Evolutionary conservation across 1,139 yeast species (phyloP), one percentile per base, ranked within the genome.

Genomic region (Suhomyces anneliseae): DNA sequence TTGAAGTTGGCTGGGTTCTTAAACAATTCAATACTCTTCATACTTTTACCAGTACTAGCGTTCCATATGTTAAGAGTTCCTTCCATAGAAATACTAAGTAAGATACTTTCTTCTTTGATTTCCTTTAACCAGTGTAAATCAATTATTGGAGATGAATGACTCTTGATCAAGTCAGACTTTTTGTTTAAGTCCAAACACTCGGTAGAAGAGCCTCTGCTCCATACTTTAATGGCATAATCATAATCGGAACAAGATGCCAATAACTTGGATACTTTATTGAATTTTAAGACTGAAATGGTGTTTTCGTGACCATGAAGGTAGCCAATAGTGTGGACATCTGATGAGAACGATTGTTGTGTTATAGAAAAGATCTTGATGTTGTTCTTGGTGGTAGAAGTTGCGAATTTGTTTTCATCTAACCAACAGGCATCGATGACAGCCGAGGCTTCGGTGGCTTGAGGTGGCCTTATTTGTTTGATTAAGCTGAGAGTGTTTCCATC

Each of bases 11-110:
- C 59, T 11, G 54, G 48, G 43, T 59, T 57, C 38, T 55, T 55
- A 51, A 65, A 65, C 27, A 70, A 45, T 42, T 64, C 65, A 11
- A 63, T 56, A 42, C 67, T 62, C 39, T 55, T 52, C 8, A 64
- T 37, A 32, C 58, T 57, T 4, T 54, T 59, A 15, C 83, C 83
- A 7, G 62, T 64, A 12, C 66, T 57, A 1, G 79, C 71, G 54
- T 86, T 80, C 96, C 96, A 90, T 0, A 87, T 57, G 47, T 87
- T 76, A 2, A 85, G 67, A 0, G 84, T 70, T 1, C 95, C 92
- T 54, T 89, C 96, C 64, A 87, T 69, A 1, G 95, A 84, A 1
- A 73, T 60, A 46, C 72, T 66, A 8, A 69, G 50, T 43, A 78
- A 64, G 52, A 53, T 55, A 37, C 58, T 55, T 38, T 54, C 54